These are phyloP conservation scores for cucumber (Cucumis sativus) DNA, from an alignment of 306 rosid species.

Conservation along the genomic window Cucumber_9930_V3 NC_026658.2:6446001-6446500, in stretches of 20 bases:
- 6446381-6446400: background rate
- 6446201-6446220: background rate
- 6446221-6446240: background rate
- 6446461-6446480: background rate
- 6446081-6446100: background rate
- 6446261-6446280: background rate
- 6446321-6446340: no score
- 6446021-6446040: conserved; percentile 54
- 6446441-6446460: background rate
- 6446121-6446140: background rate
- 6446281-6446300: background rate
- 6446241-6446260: background rate
- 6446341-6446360: no score
- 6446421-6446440: background rate
- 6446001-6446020: conserved; percentile 77
- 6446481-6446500: background rate
- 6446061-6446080: conserved; percentile 27
- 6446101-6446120: background rate
- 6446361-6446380: no score
- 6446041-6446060: conserved; percentile 22
- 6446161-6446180: background rate
- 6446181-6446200: background rate
- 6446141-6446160: background rate
- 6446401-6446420: background rate
- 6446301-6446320: background rate